Conservation (phyloP, 1,139 yeast genomes). For the Petasospora fabianii region DNA sequence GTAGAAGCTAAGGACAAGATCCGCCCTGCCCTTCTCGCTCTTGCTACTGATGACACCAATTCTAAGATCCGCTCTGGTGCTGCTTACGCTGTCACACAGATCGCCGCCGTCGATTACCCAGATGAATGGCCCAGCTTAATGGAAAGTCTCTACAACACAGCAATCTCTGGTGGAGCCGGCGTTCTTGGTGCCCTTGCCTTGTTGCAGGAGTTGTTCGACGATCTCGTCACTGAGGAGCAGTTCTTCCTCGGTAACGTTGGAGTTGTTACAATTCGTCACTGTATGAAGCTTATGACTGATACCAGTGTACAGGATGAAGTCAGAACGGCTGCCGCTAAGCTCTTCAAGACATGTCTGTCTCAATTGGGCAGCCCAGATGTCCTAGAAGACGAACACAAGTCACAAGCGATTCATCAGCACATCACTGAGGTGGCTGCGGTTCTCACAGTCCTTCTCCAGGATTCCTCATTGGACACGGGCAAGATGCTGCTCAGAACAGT, state of each 20-base stretch:
- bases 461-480: constrained; percentile 11
- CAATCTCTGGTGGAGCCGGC: constrained; percentile 34
- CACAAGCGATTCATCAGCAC: constrained; percentile 21
- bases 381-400: constrained; percentile 34
- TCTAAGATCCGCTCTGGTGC: constrained; percentile 66
- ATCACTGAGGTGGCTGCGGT: constrained; percentile 22
- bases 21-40: constrained; percentile 46
- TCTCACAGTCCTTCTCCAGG: constrained; percentile 23
- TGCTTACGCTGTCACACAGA: constrained; percentile 75
- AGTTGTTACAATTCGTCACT: constrained; percentile 44
- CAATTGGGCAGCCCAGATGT: constrained; percentile 56
- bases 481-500: constrained; percentile 23
- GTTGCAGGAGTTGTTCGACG: constrained; percentile 78
- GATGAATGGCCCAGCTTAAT: constrained; percentile 91
- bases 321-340: constrained; percentile 46
- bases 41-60: constrained; percentile 49
- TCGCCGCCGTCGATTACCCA: constrained; percentile 88
- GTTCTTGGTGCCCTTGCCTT: constrained; percentile 67
- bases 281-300: constrained; percentile 39
- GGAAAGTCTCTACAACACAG: constrained; percentile 40
- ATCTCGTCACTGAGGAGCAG: constrained; percentile 79
- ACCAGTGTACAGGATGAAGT: constrained; percentile 34
- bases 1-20: constrained; percentile 48
- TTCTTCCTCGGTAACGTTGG: constrained; percentile 78
- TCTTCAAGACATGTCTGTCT: constrained; percentile 50